Evolutionary conservation across 1,139 yeast genomes (phyloP).

Genomic region (Geotrichum bryndzae): DNA sequence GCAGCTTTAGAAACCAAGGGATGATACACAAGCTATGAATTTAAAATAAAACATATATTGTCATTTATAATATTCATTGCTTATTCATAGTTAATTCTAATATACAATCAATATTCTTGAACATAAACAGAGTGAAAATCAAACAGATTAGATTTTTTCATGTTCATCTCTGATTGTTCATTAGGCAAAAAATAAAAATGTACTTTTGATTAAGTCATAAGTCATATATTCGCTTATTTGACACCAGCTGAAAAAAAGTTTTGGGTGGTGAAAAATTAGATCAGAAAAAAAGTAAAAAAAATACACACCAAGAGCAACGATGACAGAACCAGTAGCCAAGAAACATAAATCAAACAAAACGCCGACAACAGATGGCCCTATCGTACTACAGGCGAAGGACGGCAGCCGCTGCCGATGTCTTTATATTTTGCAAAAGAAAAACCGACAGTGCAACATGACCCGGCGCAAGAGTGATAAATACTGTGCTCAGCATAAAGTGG

Average conservation of each 20-base stretch:
- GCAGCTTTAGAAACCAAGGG: too few relatives aligned
- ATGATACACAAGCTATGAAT: too few relatives aligned
- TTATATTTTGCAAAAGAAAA: conserved; percentile 41
- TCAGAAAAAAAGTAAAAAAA: not conserved
- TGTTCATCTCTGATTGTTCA: not conserved
- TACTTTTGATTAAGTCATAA: not conserved
- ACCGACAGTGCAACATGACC: conserved; percentile 58
- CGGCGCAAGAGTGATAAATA: conserved; percentile 45
- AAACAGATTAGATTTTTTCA: not conserved
- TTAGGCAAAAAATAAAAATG: not conserved
- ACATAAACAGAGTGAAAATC: too few relatives aligned
- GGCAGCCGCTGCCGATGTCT: conserved; percentile 41
- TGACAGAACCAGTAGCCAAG: conserved; percentile 7
- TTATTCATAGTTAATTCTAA: too few relatives aligned
- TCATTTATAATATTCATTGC: too few relatives aligned
- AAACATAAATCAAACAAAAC: conserved; percentile 7
- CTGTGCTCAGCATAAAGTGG: conserved; percentile 55
- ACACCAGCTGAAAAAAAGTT: not conserved
- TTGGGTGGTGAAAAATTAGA: not conserved
- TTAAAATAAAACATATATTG: too few relatives aligned
- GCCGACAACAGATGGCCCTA: not conserved
- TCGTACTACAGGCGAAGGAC: conserved; percentile 13
- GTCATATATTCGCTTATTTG: not conserved
- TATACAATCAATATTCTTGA: too few relatives aligned
- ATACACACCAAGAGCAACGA: not conserved